Conservation (phyloP, 371 early-diverging fungal genomes). For the Parasitella parasitica region DNA sequence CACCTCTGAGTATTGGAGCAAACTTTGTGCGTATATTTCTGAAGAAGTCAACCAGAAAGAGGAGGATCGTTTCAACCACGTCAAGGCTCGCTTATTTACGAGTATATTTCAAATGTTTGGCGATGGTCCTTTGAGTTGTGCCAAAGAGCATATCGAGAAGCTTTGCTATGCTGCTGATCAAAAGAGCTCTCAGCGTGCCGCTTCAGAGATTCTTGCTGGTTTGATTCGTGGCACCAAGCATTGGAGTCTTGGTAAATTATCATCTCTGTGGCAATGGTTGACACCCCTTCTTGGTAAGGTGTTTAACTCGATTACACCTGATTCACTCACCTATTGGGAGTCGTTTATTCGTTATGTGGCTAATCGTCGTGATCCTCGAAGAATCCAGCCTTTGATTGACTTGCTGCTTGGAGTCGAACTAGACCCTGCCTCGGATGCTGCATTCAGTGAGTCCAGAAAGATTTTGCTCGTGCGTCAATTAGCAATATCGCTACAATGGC, state of each 20-base stretch:
- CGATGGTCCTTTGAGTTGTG: constrained; percentile 52
- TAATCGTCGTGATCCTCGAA: constrained; percentile 79
- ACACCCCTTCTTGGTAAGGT: constrained; percentile 51
- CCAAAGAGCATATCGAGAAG: constrained; percentile 50
- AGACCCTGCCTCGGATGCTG: constrained; percentile 77
- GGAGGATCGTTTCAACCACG: constrained; percentile 60
- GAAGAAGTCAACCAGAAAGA: constrained; percentile 63
- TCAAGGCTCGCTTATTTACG: constrained; percentile 62
- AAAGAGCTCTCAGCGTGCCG: constrained; percentile 77
- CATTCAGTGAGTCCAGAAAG: constrained; percentile 82
- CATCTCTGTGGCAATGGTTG: constrained; percentile 65
- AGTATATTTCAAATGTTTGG: constrained; percentile 71
- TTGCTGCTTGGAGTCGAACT: constrained; percentile 65
- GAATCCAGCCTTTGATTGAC: constrained; percentile 70
- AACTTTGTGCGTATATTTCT: constrained; percentile 55
- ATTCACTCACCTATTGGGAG: constrained; percentile 78
- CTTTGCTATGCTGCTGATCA: constrained; percentile 58
- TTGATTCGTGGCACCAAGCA: constrained; percentile 85
- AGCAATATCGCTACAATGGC: constrained; percentile 67
- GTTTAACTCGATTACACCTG: constrained; percentile 62
- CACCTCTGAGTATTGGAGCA: constrained; percentile 56
- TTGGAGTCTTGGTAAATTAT: constrained; percentile 57
- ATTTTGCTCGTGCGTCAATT: constrained; percentile 63
- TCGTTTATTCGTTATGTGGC: constrained; percentile 55
- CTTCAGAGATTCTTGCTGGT: constrained; percentile 77